Percentiles rank a stretch among this genome's conserved stretches.
Evolutionary conservation across 306 rosid genomes (phyloP).

Genomic region (Cotoneaster glaucophyllus): DNA sequence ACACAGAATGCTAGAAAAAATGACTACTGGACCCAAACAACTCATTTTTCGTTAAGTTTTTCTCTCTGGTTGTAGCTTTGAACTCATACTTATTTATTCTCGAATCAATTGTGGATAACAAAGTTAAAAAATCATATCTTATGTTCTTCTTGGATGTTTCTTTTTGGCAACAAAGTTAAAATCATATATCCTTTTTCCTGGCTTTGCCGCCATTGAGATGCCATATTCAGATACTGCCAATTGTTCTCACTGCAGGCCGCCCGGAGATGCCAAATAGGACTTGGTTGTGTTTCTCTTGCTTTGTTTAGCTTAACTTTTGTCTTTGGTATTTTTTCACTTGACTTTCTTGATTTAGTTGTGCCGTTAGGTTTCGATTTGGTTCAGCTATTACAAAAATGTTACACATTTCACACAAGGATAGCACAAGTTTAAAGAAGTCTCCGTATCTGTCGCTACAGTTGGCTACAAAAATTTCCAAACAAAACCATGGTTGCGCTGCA

Average conservation of each 20-base stretch:
- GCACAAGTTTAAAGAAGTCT: no score
- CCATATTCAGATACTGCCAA: neutral
- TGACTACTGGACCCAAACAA: neutral
- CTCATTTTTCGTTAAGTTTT: neutral
- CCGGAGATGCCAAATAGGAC: neutral
- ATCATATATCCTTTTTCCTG: neutral
- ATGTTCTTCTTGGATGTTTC: no score
- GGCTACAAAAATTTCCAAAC: no score
- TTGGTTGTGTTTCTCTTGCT: neutral
- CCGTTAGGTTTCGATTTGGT: neutral
- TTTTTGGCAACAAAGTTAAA: no score
- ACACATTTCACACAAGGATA: neutral
- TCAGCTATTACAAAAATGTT: neutral
- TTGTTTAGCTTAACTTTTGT: neutral
- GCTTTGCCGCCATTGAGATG: neutral
- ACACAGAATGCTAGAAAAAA: neutral
- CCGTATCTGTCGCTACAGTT: no score
- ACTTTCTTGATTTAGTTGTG: neutral
- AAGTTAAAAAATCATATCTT: no score
- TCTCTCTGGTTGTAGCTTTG: neutral
- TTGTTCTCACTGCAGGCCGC: neutral
- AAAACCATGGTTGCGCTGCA: neutral
- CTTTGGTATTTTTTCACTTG: neutral
- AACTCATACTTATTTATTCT: neutral
- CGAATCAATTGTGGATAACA: no score